Percentiles rank a stretch among this genome's conserved stretches.
Evolutionary conservation across 371 early-diverging fungal species (phyloP).

Genomic region (Rhizopus microsporus): DNA sequence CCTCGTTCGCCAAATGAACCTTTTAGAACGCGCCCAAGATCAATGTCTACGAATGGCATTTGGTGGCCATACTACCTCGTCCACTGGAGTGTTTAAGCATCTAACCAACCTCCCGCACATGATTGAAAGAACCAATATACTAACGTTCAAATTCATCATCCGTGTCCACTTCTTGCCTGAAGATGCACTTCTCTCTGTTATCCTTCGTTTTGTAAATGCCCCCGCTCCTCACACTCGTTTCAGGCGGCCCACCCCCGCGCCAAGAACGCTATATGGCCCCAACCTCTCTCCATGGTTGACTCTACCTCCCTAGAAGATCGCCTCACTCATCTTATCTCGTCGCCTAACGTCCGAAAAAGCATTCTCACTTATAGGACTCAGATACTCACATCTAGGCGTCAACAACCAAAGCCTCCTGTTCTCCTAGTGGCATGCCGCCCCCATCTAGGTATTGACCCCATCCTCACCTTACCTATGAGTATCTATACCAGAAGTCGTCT

Average conservation of each 20-base stretch:
- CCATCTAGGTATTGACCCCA: too few relatives aligned
- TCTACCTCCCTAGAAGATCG: constrained; percentile 6
- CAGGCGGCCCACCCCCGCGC: background rate
- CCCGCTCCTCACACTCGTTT: background rate
- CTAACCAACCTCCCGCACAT: constrained; percentile 5
- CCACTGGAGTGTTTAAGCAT: background rate
- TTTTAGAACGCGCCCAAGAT: constrained; percentile 9
- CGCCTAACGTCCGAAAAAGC: constrained; percentile 14
- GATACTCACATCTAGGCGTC: background rate
- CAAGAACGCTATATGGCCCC: background rate
- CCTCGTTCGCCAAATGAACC: background rate
- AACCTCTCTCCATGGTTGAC: background rate
- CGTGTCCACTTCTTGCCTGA: constrained; percentile 4
- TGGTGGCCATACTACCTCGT: constrained; percentile 3
- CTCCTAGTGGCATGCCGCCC: too few relatives aligned
- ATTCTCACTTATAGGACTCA: background rate
- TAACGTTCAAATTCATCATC: background rate
- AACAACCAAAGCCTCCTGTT: constrained; percentile 2
- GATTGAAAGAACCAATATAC: background rate
- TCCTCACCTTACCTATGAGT: too few relatives aligned
- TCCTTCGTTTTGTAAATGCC: background rate
- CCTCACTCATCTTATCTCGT: constrained; percentile 29
- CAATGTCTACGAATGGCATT: constrained; percentile 8
- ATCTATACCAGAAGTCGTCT: too few relatives aligned
- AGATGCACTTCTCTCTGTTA: constrained; percentile 6